Evolutionary conservation across 371 early-diverging fungal genomes (phyloP).

Genomic region (Mortierella sp.): DNA sequence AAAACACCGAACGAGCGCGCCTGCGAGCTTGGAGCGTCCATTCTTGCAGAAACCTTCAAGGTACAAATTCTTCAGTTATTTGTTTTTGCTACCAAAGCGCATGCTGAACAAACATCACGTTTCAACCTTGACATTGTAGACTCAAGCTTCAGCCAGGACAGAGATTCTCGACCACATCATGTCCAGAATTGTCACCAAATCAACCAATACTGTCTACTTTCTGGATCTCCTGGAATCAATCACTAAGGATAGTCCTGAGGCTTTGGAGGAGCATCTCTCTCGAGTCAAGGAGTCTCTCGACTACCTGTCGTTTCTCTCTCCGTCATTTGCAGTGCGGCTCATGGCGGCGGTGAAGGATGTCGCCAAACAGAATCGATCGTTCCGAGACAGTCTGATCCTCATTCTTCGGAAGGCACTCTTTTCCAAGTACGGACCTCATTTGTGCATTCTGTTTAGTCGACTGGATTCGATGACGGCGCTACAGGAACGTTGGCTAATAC

Average conservation of each 20-base stretch:
- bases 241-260: slow-evolving; percentile 60
- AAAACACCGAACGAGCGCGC: slow-evolving; percentile 50
- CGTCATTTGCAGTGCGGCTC: slow-evolving; percentile 64
- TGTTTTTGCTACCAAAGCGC: background rate
- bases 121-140: slow-evolving; percentile 34
- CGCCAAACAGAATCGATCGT: slow-evolving; percentile 60
- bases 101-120: background rate
- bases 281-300: slow-evolving; percentile 72
- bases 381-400: slow-evolving; percentile 71
- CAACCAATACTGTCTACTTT: slow-evolving; percentile 63
- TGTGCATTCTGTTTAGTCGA: background rate
- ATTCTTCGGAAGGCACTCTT: slow-evolving; percentile 73
- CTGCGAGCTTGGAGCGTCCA: slow-evolving; percentile 60
- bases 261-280: slow-evolving; percentile 38
- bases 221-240: slow-evolving; percentile 63
- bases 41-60: slow-evolving; percentile 65
- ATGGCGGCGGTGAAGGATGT: slow-evolving; percentile 66
- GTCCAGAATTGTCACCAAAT: slow-evolving; percentile 69
- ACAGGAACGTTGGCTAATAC: background rate
- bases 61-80: slow-evolving; percentile 23
- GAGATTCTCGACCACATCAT: slow-evolving; percentile 75
- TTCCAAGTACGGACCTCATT: slow-evolving; percentile 63
- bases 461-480: background rate
- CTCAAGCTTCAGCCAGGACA: slow-evolving; percentile 68
- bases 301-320: slow-evolving; percentile 68